Evolutionary conservation across 1,284 basidiomycete genomes (phyloP).

Genomic region (Irpex sp.): DNA sequence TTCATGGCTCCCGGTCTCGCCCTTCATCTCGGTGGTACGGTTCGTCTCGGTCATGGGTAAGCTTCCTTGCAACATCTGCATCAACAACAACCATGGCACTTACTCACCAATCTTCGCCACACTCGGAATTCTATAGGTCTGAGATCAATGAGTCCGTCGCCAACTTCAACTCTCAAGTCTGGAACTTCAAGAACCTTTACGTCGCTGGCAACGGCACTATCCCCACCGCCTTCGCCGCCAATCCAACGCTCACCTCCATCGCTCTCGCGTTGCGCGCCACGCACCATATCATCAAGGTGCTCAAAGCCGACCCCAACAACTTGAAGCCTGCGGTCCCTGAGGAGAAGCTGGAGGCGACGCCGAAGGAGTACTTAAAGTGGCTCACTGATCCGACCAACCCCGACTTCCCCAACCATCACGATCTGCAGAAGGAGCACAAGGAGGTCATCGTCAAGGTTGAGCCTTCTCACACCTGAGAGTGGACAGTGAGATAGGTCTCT

Average conservation of each 20-base stretch:
- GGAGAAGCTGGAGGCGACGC: background rate
- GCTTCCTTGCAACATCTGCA: background rate
- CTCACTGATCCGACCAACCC: background rate
- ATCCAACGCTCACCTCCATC: conserved; percentile 26
- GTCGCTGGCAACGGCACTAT: conserved; percentile 22
- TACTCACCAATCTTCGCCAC: background rate
- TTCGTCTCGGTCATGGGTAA: conserved; percentile 11
- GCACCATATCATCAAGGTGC: conserved; percentile 10
- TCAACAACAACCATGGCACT: too few species aligned
- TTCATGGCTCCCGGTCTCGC: conserved; percentile 25
- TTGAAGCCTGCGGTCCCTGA: background rate
- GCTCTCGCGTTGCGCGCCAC: conserved; percentile 16
- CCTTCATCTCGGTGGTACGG: conserved; percentile 21
- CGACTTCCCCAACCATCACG: background rate
- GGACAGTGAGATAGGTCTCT: too few species aligned
- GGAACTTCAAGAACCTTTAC: conserved; percentile 24
- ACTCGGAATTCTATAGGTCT: conserved; percentile 2
- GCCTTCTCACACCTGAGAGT: too few species aligned
- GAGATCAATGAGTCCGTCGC: conserved; percentile 15
- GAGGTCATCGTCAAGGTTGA: background rate
- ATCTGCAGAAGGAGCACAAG: background rate
- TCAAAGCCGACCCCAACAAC: background rate
- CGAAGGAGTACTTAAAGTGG: background rate
- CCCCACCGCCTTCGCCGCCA: conserved; percentile 18
- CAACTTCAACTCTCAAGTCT: conserved; percentile 22